Percentiles rank a stretch among this genome's conserved stretches.
These are phyloP conservation scores for Fusarium temperatum DNA, from an alignment of 2,329 filamentous ascomycete genomes.

Conservation along the genomic window DNA sequence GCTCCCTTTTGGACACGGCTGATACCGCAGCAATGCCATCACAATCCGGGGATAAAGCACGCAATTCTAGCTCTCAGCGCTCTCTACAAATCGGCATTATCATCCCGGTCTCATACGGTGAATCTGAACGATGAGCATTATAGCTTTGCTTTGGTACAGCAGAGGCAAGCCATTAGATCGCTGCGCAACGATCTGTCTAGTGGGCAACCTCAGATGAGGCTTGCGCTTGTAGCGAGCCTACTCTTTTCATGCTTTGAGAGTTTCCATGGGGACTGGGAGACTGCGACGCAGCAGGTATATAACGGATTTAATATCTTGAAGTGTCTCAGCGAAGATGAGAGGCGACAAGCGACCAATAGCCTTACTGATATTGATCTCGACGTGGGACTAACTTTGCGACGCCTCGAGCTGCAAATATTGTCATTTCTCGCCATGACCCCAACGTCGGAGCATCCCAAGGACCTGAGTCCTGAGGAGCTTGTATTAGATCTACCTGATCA, in stretches of 20 bases:
- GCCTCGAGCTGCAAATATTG: neutral
- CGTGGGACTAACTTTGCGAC: neutral
- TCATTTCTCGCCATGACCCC: neutral
- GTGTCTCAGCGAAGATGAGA: neutral
- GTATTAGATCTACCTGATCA: neutral
- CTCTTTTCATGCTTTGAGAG: neutral
- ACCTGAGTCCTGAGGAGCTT: rapidly evolving
- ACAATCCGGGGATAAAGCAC: neutral
- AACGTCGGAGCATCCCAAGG: neutral
- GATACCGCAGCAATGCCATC: neutral
- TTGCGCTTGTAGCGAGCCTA: neutral
- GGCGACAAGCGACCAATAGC: neutral
- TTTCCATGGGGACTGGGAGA: neutral
- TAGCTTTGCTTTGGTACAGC: neutral
- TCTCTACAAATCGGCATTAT: neutral
- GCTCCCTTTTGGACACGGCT: neutral
- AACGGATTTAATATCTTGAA: neutral
- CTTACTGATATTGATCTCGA: neutral
- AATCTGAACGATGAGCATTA: neutral
- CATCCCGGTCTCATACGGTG: neutral
- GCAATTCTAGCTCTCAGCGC: neutral
- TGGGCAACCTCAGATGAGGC: neutral
- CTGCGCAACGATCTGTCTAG: neutral
- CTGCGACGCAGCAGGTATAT: neutral
- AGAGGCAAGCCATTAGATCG: neutral